phyloP scores from a whole-genome alignment of 495 filamentous ascomycete genomes.

The Penicillium taxi region DNA sequence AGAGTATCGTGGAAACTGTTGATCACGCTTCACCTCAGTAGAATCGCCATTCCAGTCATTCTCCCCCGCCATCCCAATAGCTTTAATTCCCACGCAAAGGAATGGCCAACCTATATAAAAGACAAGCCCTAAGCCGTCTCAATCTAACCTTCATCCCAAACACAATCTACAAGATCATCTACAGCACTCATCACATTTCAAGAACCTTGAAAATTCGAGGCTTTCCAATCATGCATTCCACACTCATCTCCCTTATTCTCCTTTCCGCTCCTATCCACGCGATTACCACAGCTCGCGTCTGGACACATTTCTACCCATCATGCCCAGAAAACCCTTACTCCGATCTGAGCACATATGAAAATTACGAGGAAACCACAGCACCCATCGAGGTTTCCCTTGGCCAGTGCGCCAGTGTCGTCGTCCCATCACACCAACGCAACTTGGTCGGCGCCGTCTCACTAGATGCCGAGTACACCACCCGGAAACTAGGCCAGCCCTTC shows the following conservation, averaged over 20 bases:
- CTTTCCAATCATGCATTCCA: slow-evolving; percentile 15
- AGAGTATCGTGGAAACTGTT: slow-evolving; percentile 1
- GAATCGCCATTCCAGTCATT: slow-evolving; percentile 15
- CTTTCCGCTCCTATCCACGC: slow-evolving; percentile 20
- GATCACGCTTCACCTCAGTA: slow-evolving; percentile 12
- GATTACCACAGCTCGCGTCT: slow-evolving; percentile 21
- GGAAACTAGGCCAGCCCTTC: slow-evolving; percentile 9
- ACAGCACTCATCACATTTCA: neutral
- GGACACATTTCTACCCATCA: slow-evolving; percentile 32
- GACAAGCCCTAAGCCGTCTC: neutral
- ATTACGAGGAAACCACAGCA: slow-evolving; percentile 21
- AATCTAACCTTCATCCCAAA: neutral
- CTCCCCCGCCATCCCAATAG: slow-evolving; percentile 20
- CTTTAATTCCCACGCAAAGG: slow-evolving; percentile 2
- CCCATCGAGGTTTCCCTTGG: slow-evolving; percentile 19
- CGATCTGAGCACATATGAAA: slow-evolving; percentile 20
- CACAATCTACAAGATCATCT: neutral
- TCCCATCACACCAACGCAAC: slow-evolving; percentile 21
- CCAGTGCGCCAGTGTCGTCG: slow-evolving; percentile 24
- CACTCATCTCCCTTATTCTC: slow-evolving; percentile 18
- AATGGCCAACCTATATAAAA: slow-evolving; percentile 14
- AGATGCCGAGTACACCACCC: slow-evolving; percentile 20
- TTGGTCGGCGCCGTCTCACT: slow-evolving; percentile 27
- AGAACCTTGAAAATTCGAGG: neutral
- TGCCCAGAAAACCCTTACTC: slow-evolving; percentile 24